These are phyloP conservation scores for Ophiostoma ulmi DNA, from an alignment of 2,329 filamentous ascomycete genomes.

Conservation along the genomic window DNA sequence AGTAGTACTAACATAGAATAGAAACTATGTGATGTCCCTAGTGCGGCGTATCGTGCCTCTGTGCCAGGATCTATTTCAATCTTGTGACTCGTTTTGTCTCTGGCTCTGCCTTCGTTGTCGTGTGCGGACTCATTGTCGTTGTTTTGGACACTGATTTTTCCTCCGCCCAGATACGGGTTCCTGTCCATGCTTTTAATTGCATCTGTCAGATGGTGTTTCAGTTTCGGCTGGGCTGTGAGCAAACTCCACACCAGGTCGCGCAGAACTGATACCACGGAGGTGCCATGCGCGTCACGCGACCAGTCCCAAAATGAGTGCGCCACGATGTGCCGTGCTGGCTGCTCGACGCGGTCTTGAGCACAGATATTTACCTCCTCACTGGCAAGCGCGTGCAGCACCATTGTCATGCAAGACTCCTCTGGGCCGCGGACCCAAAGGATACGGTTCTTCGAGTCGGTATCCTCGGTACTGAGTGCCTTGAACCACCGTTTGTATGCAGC, in stretches of 20 bases:
- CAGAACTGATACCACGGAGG: not conserved
- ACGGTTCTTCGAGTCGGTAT: not conserved
- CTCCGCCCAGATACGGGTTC: not conserved
- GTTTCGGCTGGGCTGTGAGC: no score
- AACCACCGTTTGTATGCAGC: not conserved
- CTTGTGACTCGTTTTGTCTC: no score
- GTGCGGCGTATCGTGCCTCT: not conserved
- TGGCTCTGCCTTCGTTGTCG: no score
- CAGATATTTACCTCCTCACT: not conserved
- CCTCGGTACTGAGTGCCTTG: not conserved
- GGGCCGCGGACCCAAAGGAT: not conserved
- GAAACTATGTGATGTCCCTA: not conserved
- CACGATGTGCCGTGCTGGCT: no score
- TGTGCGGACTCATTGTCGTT: not conserved
- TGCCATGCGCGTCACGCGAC: not conserved
- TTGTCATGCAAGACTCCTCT: not conserved
- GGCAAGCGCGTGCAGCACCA: not conserved
- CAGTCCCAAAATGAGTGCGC: no score
- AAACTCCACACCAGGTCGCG: not conserved
- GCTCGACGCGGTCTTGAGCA: not conserved
- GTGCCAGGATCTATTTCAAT: not conserved
- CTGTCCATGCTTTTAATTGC: not conserved
- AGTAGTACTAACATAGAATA: not conserved
- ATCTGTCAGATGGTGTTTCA: not conserved
- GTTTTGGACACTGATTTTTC: not conserved